Evolutionary conservation across 148 eudicot species (phyloP).

Genomic region (Fagopyrum esculentum): DNA sequence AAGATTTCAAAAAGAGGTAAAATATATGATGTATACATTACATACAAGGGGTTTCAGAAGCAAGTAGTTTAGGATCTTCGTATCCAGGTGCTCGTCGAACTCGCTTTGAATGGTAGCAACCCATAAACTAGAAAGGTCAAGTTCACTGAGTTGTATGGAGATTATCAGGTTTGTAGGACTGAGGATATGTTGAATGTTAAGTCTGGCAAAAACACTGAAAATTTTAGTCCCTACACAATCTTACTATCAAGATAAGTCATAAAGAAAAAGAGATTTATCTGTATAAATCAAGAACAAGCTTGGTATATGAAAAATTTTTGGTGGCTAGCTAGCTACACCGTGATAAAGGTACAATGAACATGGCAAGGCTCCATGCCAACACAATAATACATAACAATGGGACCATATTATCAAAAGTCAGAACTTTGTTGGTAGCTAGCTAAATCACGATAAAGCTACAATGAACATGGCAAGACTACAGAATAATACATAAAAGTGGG

Average conservation of each 20-base stretch:
- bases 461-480: too few species aligned
- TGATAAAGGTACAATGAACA: too few species aligned
- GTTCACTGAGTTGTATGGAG: not conserved
- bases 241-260: not conserved
- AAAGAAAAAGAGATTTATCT: not conserved
- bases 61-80: slow-evolving; percentile 76
- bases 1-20: not conserved
- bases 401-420: too few species aligned
- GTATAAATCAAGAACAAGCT: too few species aligned
- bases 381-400: too few species aligned
- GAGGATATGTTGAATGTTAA: not conserved
- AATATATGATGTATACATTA: slow-evolving; percentile 28
- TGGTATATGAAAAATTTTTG: too few species aligned
- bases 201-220: not conserved
- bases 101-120: slow-evolving; percentile 64
- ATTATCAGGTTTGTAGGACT: not conserved
- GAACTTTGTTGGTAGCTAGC: too few species aligned
- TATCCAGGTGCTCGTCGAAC: slow-evolving; percentile 54
- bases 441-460: too few species aligned
- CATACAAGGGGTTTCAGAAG: slow-evolving; percentile 83
- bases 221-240: not conserved
- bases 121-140: slow-evolving; percentile 31
- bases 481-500: not conserved
- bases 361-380: too few species aligned
- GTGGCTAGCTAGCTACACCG: too few species aligned